Evolutionary conservation across 345 rosid species (phyloP).

Genomic region (Citrus sinensis): DNA sequence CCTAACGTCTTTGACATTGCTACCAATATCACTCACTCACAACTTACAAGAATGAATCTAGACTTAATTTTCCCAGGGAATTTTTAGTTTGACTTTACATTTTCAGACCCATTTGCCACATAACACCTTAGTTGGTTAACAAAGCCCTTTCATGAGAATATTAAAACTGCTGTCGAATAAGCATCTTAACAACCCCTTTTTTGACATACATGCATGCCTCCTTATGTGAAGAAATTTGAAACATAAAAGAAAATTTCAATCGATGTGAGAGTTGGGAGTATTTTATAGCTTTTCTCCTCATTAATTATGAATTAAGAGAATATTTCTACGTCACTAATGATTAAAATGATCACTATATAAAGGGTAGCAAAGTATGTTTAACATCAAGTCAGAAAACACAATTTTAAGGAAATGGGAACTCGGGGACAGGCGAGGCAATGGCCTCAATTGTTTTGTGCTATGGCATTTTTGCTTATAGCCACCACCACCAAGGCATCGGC

Average conservation of each 20-base stretch:
- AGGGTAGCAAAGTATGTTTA: neutral
- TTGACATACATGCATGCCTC: too few species aligned
- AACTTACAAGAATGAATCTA: too few species aligned
- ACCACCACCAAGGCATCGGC: constrained; percentile 13
- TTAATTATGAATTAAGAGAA: neutral
- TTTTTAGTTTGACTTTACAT: too few species aligned
- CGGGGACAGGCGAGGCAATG: neutral
- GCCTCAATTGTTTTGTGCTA: neutral
- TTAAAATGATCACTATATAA: constrained; percentile 21
- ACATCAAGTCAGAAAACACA: neutral
- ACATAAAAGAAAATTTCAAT: too few species aligned
- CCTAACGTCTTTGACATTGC: too few species aligned
- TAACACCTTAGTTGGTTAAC: too few species aligned
- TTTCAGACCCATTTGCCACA: too few species aligned
- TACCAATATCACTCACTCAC: too few species aligned
- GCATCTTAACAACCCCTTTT: too few species aligned
- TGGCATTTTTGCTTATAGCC: constrained; percentile 21
- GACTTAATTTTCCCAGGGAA: too few species aligned
- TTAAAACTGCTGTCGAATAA: too few species aligned
- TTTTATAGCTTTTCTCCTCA: neutral
- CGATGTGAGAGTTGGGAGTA: neutral
- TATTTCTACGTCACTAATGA: neutral
- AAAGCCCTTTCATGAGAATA: too few species aligned
- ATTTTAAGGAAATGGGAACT: neutral
- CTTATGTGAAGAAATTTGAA: neutral